Base-by-base conservation (phyloP, 306 rosid species). In the Begonia peltatifolia region DNA sequence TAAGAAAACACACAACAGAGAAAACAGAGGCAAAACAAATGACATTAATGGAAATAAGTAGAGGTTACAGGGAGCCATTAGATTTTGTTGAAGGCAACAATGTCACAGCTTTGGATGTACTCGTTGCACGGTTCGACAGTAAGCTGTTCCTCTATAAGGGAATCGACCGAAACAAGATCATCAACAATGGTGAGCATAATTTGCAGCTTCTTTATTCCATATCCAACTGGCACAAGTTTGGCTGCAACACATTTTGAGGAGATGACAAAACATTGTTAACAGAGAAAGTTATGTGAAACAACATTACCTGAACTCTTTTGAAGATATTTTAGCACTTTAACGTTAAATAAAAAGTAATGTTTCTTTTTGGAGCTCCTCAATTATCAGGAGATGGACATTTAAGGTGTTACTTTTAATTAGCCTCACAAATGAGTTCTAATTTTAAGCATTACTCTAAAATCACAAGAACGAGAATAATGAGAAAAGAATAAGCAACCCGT, bases 51-150 rank as follows among this genome's bases (percentile, higher is more conserved):
- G 4, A 17, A 25, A 30, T 5, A 30, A 30, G 38, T 30, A 2
- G 38, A 30, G 38, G 38, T 30, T 5, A 30, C 38, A 5, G 38
- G 9, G 38, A 47, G 50, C 2, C 5, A 66, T 78, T 68, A 87
- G 68, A 87, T 87, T 66, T 87, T 87, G 87, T 87, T 87, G 81
- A 87, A 87, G 47, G 96, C 96, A 1, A 78, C 96, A 41, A 87
- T 87, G 80, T 87, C 96, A 46, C 96, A 87, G 76, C 96, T 87
- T 54, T 87, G 96, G 63, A 87, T n/a, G 14, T 66, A 60, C 70
- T 83, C 94, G 3, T 62, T 81, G 68, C 70, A 52, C 4, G 96
- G 96, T 56, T 79, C 87, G 3, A 62, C 90, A 0, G 94, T 87
- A 12, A 87, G 90, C 9, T 1, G 62, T 64, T 87, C 96, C 67